Base-by-base conservation (phyloP, 768 basidiomycete genomes). In the Kwoniella dendrophila region DNA sequence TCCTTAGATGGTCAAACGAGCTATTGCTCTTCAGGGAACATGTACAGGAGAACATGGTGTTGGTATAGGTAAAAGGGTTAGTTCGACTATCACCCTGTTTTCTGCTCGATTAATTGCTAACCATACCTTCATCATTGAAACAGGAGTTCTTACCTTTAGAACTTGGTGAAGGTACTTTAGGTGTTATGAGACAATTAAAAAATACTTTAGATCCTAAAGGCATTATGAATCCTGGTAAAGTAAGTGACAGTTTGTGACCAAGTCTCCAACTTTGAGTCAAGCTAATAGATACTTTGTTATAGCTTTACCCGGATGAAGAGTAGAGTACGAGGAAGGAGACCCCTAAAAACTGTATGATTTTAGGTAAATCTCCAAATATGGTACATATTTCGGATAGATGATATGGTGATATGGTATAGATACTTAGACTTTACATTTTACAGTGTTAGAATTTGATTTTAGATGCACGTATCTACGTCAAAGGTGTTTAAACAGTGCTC, bases 211-310 rank as follows among this genome's bases (percentile, higher is more conserved):
- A 94, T 78, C 90, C 92, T 0, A 71, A 84, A 48, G 86, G 88
- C 66, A 81, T 95, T 48, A 83, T 92, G 79, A 94, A 93, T 74
- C 92, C 92, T 11, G 90, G 88, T 50, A 92, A 93, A 84, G 71
- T 79, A 38, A 58, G 63, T 63, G 47, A 18, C 22, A 49, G 3
- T 26, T 1, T 51, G 4, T 2, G 24, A 7, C 4, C 2, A 14
- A 2, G 6, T n/a, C 11, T 22, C 12, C 14, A 8, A 49, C 0
- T 30, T 14, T 49, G 36, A 38, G 8, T 38, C 8, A 8, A 38
- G 36, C 36, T 38, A 18, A 22, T 24, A 33, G 6, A 47, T 16
- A 41, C 18, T 26, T 41, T 26, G 52, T 38, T 16, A 33, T 40
- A 52, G 49, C 50, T 56, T 22, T 56, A 56, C 26, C 55, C 55